A percentile compares a stretch with the other conserved stretches of the same genome.
Conservation (phyloP, 495 filamentous ascomycete species). For the Penicillium subrubescens region DNA sequence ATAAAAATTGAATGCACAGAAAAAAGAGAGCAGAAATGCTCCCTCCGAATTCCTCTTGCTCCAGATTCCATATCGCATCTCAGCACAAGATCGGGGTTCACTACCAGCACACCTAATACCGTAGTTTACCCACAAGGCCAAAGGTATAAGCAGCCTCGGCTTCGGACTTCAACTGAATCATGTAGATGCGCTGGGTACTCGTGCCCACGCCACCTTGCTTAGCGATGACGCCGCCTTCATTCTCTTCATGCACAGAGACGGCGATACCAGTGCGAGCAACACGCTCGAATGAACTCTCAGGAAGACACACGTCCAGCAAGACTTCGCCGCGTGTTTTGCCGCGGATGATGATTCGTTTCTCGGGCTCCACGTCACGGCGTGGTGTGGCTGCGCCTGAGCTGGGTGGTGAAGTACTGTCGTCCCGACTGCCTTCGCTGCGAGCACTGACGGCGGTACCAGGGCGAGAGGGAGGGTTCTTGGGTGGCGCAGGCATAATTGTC, state of each 20-base stretch:
- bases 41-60: background rate
- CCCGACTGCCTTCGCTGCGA: slow-evolving; percentile 28
- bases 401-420: slow-evolving; percentile 27
- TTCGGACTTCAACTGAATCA: slow-evolving; percentile 76
- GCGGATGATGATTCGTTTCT: slow-evolving; percentile 81
- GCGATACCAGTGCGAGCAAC: slow-evolving; percentile 83
- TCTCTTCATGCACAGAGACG: slow-evolving; percentile 82
- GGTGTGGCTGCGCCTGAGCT: slow-evolving; percentile 42
- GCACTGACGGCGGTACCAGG: slow-evolving; percentile 36
- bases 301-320: slow-evolving; percentile 80
- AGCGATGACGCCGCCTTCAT: slow-evolving; percentile 66
- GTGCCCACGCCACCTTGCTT: slow-evolving; percentile 69
- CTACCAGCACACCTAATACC: slow-evolving; percentile 44
- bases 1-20: background rate
- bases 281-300: slow-evolving; percentile 80
- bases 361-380: slow-evolving; percentile 43
- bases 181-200: slow-evolving; percentile 74
- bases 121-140: slow-evolving; percentile 60
- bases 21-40: background rate
- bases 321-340: slow-evolving; percentile 67
- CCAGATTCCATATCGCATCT: background rate
- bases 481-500: slow-evolving; percentile 71
- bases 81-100: background rate
- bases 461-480: slow-evolving; percentile 46
- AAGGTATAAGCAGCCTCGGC: slow-evolving; percentile 63